phyloP scores from a whole-genome alignment of 352 stramenopile species.

The Globisporangium splendens region DNA sequence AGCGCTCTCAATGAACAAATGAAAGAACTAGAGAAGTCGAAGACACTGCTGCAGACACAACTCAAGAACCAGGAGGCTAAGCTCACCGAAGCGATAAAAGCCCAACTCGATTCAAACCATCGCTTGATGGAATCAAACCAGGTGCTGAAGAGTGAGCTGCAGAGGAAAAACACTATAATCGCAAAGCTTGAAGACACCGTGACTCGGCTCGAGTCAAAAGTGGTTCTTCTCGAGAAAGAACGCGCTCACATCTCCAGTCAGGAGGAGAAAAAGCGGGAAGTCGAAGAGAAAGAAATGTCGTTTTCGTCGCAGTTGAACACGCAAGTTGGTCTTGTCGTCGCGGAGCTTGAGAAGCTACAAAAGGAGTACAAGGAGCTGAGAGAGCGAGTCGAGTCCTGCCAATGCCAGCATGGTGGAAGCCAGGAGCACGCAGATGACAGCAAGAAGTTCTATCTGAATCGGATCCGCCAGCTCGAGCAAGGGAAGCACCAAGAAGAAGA shows the following conservation, averaged over 20 bases:
- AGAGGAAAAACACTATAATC: slow-evolving; percentile 18
- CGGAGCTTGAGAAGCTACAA: slow-evolving; percentile 44
- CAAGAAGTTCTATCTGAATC: slow-evolving; percentile 38
- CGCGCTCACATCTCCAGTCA: slow-evolving; percentile 30
- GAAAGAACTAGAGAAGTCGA: slow-evolving; percentile 15
- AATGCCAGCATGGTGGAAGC: slow-evolving; percentile 8
- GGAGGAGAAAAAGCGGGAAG: slow-evolving; percentile 30
- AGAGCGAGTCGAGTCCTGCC: slow-evolving; percentile 16
- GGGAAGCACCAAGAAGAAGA: slow-evolving; percentile 36
- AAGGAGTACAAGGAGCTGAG: slow-evolving; percentile 40
- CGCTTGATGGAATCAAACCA: slow-evolving; percentile 36
- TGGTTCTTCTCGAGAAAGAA: slow-evolving; percentile 47
- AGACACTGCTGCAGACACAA: slow-evolving; percentile 14
- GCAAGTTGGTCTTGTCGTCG: slow-evolving; percentile 34
- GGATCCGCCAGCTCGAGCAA: slow-evolving; percentile 50
- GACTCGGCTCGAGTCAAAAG: slow-evolving; percentile 41
- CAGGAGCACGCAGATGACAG: slow-evolving; percentile 15
- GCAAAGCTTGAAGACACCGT: slow-evolving; percentile 27
- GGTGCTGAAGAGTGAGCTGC: slow-evolving; percentile 31
- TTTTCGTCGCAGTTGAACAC: slow-evolving; percentile 36
- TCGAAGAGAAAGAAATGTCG: slow-evolving; percentile 22
- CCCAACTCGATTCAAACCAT: slow-evolving; percentile 38
- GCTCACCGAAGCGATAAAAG: slow-evolving; percentile 32
- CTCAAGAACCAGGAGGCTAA: slow-evolving; percentile 27
- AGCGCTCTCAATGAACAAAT: slow-evolving; percentile 2